These are phyloP conservation scores for Gossypium herbaceum DNA, from an alignment of 345 rosid genomes.

Conservation along the genomic window DNA sequence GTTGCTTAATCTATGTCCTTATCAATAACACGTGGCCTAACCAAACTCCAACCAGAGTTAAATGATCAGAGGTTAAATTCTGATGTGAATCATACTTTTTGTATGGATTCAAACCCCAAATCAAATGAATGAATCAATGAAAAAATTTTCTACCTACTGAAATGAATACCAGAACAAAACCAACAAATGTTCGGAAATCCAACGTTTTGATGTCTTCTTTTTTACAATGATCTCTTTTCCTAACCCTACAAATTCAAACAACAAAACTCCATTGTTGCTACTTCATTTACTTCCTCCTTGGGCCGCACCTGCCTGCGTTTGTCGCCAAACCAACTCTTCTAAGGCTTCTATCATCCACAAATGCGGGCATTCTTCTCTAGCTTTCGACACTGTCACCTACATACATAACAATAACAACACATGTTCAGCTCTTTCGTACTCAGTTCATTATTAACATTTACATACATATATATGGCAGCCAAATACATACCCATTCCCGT, in stretches of 20 bases:
- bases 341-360: constrained; percentile 64
- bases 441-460: not conserved
- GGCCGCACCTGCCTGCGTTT: not conserved
- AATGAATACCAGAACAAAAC: not conserved
- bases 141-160: not conserved
- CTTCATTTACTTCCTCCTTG: not conserved
- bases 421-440: not conserved
- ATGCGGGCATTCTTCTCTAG: constrained; percentile 38
- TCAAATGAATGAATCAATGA: not conserved
- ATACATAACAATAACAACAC: constrained; percentile 6
- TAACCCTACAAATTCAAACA: not conserved
- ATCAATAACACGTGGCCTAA: too few species aligned
- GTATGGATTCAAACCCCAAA: too few species aligned
- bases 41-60: too few species aligned
- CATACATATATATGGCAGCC: not conserved
- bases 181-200: not conserved
- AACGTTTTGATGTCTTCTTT: not conserved
- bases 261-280: not conserved
- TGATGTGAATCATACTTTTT: too few species aligned
- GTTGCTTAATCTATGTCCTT: not conserved
- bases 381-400: constrained; percentile 42
- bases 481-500: constrained; percentile 46
- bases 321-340: constrained; percentile 31
- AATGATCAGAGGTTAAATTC: too few species aligned
- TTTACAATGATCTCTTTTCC: not conserved